Conservation (phyloP, 331 rosid species). For the Quercus lobata region DNA sequence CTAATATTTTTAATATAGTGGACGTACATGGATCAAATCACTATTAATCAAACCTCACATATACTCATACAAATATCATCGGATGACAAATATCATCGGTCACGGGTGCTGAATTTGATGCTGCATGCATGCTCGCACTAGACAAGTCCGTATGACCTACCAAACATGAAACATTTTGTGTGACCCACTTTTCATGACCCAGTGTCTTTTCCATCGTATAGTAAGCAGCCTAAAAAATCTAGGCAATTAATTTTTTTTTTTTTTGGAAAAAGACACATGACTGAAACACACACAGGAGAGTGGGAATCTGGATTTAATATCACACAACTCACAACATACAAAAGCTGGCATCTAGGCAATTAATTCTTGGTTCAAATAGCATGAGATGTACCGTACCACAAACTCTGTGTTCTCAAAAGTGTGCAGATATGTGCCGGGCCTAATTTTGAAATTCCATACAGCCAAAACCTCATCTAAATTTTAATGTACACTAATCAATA, state of each 20-base stretch:
- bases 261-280: too few species aligned
- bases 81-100: not conserved
- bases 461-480: not conserved
- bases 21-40: too few species aligned
- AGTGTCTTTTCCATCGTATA: not conserved
- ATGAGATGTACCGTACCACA: not conserved
- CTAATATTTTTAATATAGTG: too few species aligned
- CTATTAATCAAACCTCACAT: too few species aligned
- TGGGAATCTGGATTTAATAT: too few species aligned
- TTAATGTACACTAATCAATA: not conserved
- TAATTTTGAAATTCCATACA: not conserved
- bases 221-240: not conserved
- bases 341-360: too few species aligned
- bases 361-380: too few species aligned
- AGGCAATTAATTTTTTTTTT: too few species aligned
- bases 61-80: too few species aligned
- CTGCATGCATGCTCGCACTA: not conserved
- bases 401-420: too few species aligned
- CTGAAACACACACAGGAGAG: too few species aligned
- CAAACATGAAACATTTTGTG: not conserved
- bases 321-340: too few species aligned
- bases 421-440: not conserved
- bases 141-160: not conserved
- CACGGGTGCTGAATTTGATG: not conserved
- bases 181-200: constrained; percentile 7